These are phyloP conservation scores for Hypoxylon rickii DNA, from an alignment of 495 filamentous ascomycete species.

Conservation along the genomic window DNA sequence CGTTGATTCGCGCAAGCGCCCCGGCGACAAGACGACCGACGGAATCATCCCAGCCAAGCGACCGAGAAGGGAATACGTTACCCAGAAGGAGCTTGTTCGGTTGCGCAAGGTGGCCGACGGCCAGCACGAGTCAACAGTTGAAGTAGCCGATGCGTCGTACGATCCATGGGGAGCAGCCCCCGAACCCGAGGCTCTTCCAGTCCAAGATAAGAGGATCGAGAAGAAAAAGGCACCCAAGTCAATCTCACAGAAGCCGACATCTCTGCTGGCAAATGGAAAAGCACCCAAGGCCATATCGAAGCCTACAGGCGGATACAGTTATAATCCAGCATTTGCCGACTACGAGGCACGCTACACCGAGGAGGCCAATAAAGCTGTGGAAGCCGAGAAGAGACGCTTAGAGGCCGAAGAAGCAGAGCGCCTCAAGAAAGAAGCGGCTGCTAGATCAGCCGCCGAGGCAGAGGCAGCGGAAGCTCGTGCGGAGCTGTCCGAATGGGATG, in stretches of 20 bases:
- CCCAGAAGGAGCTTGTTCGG: constrained; percentile 75
- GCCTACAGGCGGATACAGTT: constrained; percentile 81
- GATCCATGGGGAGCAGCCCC: constrained; percentile 73
- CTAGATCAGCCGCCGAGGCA: constrained; percentile 62
- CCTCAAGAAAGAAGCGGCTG: constrained; percentile 55
- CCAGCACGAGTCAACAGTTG: constrained; percentile 59
- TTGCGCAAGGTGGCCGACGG: constrained; percentile 78
- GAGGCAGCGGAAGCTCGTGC: constrained; percentile 68
- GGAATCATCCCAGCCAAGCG: constrained; percentile 78
- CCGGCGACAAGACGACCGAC: constrained; percentile 56
- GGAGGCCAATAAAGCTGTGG: constrained; percentile 77
- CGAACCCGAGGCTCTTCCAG: constrained; percentile 46
- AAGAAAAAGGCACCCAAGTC: constrained; percentile 74
- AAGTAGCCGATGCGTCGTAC: constrained; percentile 60
- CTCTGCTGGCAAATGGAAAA: constrained; percentile 78
- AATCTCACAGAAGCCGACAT: constrained; percentile 74
- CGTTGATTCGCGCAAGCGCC: constrained; percentile 75
- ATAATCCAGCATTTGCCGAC: constrained; percentile 85
- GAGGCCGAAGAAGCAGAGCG: constrained; percentile 67
- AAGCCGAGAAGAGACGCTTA: constrained; percentile 77
- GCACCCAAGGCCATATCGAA: constrained; percentile 74
- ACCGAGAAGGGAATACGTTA: constrained; percentile 73
- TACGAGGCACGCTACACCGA: constrained; percentile 75
- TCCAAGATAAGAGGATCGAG: constrained; percentile 37
- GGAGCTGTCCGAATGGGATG: constrained; percentile 71